Evolutionary conservation across 495 filamentous ascomycete genomes (phyloP), one percentile per base, ranked within the genome.

Genomic region (Chlorociboria aeruginascens): DNA sequence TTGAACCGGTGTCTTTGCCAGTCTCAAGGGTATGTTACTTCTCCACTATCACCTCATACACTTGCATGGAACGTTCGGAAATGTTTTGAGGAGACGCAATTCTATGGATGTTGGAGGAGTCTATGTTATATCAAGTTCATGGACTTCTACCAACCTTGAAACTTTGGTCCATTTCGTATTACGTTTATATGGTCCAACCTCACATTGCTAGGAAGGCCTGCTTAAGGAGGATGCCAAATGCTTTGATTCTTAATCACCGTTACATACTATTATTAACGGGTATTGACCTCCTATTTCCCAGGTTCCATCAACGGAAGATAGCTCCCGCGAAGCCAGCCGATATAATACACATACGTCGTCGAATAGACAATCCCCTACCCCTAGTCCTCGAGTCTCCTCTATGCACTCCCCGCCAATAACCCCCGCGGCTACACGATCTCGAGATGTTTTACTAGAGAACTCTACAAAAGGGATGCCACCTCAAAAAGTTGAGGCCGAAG

Each of bases 321-420:
- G 57, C 45, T 62, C 51, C 2, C 40, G 44, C 30, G 53, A 61
- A 37, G 13, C 58, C 12, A 58, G 52, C 39, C 55, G 55, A 30
- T 48, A 54, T 17, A 53, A 58, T 38, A 61, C 58, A 25, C 46
- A 51, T 13, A 54, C 33, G 16, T 56, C 56, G 3, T 60, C 57
- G 29, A 55, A 54, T 32, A 47, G 47, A 42, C 52, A 60, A 13
- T 66, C 64, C 30, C 63, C 63, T 12, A 48, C 40, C 28, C 53
- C 48, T 31, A 60, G 57, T 36, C 57, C 57, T 43, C 55, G 53
- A 42, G 40, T 54, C 20, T 71, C 81, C 41, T 72, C 80, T 40
- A 80, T 89, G 70, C 82, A 90, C 53, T 92, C 89, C 11, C 92
- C 92, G 50, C 89, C 87, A 17, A 75, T 97, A 11, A 95, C 90